Evolutionary conservation across 768 basidiomycete species (phyloP).

Genomic region (Naganishia friedmannii): DNA sequence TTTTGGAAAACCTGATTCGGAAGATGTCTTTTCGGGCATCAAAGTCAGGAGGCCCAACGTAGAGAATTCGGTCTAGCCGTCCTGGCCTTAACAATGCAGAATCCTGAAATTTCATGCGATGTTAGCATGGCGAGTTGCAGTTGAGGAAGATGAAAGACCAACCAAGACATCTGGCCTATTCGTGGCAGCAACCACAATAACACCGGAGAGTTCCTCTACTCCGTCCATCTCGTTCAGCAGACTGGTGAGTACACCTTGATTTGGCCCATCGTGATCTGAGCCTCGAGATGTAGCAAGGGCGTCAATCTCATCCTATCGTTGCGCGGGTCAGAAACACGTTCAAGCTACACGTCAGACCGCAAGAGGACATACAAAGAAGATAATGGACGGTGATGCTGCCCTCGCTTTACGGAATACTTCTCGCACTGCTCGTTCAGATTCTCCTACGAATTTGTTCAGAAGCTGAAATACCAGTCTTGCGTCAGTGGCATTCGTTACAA

Average conservation of each 20-base stretch:
- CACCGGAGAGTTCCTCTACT: slow-evolving; percentile 86
- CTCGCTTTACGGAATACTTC: slow-evolving; percentile 95
- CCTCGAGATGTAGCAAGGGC: slow-evolving; percentile 77
- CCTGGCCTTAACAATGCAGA: slow-evolving; percentile 92
- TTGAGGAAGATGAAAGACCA: slow-evolving; percentile 48
- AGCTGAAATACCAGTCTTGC: slow-evolving; percentile 59
- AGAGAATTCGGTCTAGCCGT: slow-evolving; percentile 86
- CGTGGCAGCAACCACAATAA: slow-evolving; percentile 93
- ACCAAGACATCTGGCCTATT: slow-evolving; percentile 91
- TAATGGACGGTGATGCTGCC: slow-evolving; percentile 86
- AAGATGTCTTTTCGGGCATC: slow-evolving; percentile 79
- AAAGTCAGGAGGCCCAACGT: slow-evolving; percentile 86
- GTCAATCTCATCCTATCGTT: slow-evolving; percentile 88
- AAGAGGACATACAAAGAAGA: slow-evolving; percentile 75
- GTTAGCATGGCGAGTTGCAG: not conserved
- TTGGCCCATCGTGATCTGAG: slow-evolving; percentile 58
- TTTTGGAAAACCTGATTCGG: slow-evolving; percentile 68
- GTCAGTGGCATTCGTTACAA: not conserved
- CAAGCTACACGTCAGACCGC: not conserved
- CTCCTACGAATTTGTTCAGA: slow-evolving; percentile 93
- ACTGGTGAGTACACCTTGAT: slow-evolving; percentile 83
- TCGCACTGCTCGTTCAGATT: slow-evolving; percentile 89
- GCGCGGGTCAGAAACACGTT: not conserved
- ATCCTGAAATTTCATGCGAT: slow-evolving; percentile 60
- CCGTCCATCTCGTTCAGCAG: slow-evolving; percentile 98